Percentiles rank a stretch among this genome's conserved stretches.
Evolutionary conservation across 1,284 basidiomycete genomes (phyloP).

Genomic region (Irpex sp.): DNA sequence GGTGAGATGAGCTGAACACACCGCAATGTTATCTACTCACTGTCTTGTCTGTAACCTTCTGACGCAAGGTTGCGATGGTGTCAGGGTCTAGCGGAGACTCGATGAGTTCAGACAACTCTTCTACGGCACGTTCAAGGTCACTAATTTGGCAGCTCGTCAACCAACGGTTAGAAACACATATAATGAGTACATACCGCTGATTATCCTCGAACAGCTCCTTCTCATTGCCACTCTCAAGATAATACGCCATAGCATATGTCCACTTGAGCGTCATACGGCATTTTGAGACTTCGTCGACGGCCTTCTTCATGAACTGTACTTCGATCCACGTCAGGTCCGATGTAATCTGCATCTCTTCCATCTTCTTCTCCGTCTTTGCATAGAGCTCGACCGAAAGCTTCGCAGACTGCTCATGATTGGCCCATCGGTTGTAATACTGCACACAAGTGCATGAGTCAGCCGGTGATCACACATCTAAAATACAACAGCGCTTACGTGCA

Average conservation of each 20-base stretch:
- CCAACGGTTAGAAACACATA: background rate
- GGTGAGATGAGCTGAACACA: background rate
- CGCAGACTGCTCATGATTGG: conserved; percentile 97
- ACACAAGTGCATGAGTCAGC: conserved; percentile 4
- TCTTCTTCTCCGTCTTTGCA: conserved; percentile 97
- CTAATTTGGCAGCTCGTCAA: conserved; percentile 33
- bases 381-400: conserved; percentile 93
- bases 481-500: conserved; percentile 70
- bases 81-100: conserved; percentile 89
- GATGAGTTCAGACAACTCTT: conserved; percentile 89
- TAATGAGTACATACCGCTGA: conserved; percentile 59
- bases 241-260: conserved; percentile 99
- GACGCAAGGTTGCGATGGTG: conserved; percentile 76
- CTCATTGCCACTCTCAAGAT: conserved; percentile 83
- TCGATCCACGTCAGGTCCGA: conserved; percentile 96
- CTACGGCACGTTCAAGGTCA: conserved; percentile 93
- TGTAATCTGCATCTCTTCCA: conserved; percentile 98
- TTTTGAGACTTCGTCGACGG: conserved; percentile 86
- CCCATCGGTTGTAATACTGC: conserved; percentile 97
- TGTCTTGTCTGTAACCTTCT: conserved; percentile 93
- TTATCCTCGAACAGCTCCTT: conserved; percentile 98
- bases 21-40: conserved; percentile 38
- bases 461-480: background rate
- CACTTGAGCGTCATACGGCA: conserved; percentile 97
- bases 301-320: conserved; percentile 98